These are phyloP conservation scores for Bacidia gigantensis DNA, from an alignment of 495 filamentous ascomycete species.

Conservation along the genomic window DNA sequence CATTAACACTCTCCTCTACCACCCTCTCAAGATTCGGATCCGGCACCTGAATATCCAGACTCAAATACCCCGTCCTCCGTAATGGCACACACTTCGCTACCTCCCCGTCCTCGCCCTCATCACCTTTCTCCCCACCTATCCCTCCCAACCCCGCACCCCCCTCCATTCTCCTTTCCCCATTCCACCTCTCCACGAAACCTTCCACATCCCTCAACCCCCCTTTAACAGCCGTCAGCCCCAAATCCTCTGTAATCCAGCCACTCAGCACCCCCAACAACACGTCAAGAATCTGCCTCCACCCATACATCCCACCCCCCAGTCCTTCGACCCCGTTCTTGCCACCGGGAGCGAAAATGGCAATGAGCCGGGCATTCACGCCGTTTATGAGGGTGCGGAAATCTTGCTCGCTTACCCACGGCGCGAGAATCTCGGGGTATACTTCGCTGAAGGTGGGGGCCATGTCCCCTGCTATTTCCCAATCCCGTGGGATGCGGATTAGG, in stretches of 20 bases:
- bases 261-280: constrained; percentile 63
- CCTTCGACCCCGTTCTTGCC: constrained; percentile 28
- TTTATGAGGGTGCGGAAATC: constrained; percentile 72
- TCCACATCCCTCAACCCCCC: constrained; percentile 52
- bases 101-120: constrained; percentile 36
- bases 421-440: constrained; percentile 87
- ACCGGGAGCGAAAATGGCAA: constrained; percentile 55
- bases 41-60: constrained; percentile 73
- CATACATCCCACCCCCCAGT: constrained; percentile 26
- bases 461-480: constrained; percentile 84
- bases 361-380: constrained; percentile 58
- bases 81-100: constrained; percentile 62
- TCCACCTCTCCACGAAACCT: constrained; percentile 69
- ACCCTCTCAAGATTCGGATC: constrained; percentile 55
- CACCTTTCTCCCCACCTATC: not conserved
- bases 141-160: not conserved
- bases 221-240: constrained; percentile 62
- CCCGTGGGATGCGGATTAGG: constrained; percentile 78
- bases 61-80: constrained; percentile 77
- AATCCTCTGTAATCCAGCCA: constrained; percentile 86
- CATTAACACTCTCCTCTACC: not conserved
- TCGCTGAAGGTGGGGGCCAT: constrained; percentile 89
- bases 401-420: constrained; percentile 64
- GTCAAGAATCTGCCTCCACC: constrained; percentile 47
- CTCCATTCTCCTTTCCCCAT: constrained; percentile 44